Percentiles rank a stretch among this genome's conserved stretches.
Evolutionary conservation across 148 eudicot genomes (phyloP).

Genomic region (Camellia granthamiana): DNA sequence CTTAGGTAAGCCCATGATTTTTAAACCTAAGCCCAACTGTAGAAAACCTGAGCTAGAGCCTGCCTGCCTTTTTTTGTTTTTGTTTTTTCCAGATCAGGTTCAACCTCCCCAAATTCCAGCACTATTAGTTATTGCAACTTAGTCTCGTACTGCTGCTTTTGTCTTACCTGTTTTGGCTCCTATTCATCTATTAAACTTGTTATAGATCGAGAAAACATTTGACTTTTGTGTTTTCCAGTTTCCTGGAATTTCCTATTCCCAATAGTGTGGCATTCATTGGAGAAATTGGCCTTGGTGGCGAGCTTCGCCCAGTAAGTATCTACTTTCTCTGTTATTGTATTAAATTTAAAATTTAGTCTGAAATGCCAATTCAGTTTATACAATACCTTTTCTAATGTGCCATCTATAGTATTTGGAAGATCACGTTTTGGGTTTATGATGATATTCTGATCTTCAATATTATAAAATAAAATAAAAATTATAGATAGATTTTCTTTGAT

Average conservation of each 20-base stretch:
- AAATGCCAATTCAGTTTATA: background rate
- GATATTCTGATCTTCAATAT: background rate
- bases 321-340: background rate
- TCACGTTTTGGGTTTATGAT: background rate
- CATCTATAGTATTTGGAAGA: background rate
- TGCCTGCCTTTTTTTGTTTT: background rate
- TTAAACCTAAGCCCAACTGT: background rate
- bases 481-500: background rate
- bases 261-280: conserved; percentile 78
- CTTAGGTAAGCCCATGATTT: background rate
- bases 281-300: conserved; percentile 96
- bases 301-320: conserved; percentile 72
- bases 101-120: background rate
- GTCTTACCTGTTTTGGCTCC: background rate
- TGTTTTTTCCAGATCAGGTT: background rate
- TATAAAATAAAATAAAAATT: background rate
- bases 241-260: conserved; percentile 81
- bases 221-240: conserved; percentile 46
- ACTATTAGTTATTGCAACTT: background rate
- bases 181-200: background rate
- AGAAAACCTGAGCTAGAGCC: background rate
- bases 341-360: background rate
- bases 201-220: background rate
- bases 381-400: background rate
- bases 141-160: background rate